phyloP scores from a whole-genome alignment of 345 rosid species.

The Clausena lansium region DNA sequence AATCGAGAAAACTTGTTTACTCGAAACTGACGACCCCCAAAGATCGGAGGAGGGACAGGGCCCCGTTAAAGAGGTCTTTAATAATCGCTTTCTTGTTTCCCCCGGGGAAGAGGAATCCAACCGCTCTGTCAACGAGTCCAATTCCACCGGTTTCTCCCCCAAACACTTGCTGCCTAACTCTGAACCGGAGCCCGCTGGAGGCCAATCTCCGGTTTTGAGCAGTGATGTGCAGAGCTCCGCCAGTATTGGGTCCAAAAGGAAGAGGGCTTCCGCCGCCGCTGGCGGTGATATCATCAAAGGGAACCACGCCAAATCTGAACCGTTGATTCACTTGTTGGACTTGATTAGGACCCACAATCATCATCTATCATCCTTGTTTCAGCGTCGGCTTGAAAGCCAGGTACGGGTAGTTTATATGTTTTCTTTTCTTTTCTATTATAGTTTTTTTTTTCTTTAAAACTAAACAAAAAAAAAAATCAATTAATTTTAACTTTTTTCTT shows the following conservation, averaged over 20 bases:
- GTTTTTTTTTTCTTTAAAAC: background rate
- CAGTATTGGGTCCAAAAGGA: slow-evolving; percentile 37
- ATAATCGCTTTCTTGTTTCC: too few relatives aligned
- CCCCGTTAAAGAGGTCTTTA: slow-evolving; percentile 3
- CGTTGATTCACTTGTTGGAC: slow-evolving; percentile 46
- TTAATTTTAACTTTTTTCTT: too few relatives aligned
- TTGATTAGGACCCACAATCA: slow-evolving; percentile 57
- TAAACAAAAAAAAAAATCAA: too few relatives aligned
- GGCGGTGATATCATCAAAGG: slow-evolving; percentile 22
- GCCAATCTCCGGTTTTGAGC: slow-evolving; percentile 40
- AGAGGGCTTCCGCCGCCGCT: background rate
- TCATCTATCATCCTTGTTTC: slow-evolving; percentile 39
- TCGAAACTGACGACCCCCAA: slow-evolving; percentile 17
- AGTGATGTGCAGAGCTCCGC: slow-evolving; percentile 61
- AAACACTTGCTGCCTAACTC: too few relatives aligned
- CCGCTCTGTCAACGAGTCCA: slow-evolving; percentile 75
- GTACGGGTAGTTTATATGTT: slow-evolving; percentile 15
- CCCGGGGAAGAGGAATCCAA: too few relatives aligned
- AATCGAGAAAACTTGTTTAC: slow-evolving; percentile 21
- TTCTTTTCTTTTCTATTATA: too few relatives aligned
- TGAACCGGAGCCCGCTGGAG: slow-evolving; percentile 24
- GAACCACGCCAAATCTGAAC: slow-evolving; percentile 44
- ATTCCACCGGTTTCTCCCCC: slow-evolving; percentile 47
- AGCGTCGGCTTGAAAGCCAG: slow-evolving; percentile 59
- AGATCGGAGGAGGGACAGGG: slow-evolving; percentile 8